These are phyloP conservation scores for Gymnopilus junonius DNA, from an alignment of 768 basidiomycete genomes.

Conservation along the genomic window DNA sequence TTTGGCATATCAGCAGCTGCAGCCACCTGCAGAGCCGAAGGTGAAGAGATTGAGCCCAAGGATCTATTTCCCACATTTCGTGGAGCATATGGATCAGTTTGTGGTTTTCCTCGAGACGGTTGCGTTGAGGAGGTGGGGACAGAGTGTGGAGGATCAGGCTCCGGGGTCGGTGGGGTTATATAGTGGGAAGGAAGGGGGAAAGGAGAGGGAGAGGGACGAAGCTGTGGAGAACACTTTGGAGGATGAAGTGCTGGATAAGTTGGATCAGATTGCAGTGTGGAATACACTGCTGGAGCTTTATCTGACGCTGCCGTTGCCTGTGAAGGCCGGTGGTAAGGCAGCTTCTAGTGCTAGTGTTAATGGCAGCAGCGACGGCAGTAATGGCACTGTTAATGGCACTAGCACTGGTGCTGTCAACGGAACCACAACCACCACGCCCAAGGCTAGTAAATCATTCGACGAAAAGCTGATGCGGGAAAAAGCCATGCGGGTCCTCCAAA, in stretches of 20 bases:
- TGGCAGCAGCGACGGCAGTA: not conserved
- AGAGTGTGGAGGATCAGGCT: slow-evolving; percentile 53
- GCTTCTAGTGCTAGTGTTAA: not conserved
- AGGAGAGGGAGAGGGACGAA: not conserved
- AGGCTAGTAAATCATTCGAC: slow-evolving; percentile 29
- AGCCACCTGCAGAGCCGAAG: slow-evolving; percentile 30
- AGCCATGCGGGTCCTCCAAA: slow-evolving; percentile 72
- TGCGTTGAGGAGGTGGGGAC: slow-evolving; percentile 78
- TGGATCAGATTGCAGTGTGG: slow-evolving; percentile 88
- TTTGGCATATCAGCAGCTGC: not conserved
- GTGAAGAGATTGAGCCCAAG: slow-evolving; percentile 76
- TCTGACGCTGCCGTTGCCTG: slow-evolving; percentile 56
- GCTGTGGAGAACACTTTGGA: not conserved
- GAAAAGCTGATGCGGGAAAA: slow-evolving; percentile 55
- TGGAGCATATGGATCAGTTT: slow-evolving; percentile 86
- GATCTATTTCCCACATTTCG: slow-evolving; percentile 92
- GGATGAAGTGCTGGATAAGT: slow-evolving; percentile 54
- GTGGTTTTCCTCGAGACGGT: slow-evolving; percentile 89
- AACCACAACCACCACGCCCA: not conserved
- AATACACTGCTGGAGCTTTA: slow-evolving; percentile 96
- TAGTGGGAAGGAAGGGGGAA: slow-evolving; percentile 13
- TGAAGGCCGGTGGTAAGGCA: not conserved
- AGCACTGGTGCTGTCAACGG: not conserved
- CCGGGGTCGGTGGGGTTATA: slow-evolving; percentile 30
- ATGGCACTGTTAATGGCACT: not conserved